Conservation (phyloP, 495 filamentous ascomycete species). For the Clohesyomyces aquaticus region DNA sequence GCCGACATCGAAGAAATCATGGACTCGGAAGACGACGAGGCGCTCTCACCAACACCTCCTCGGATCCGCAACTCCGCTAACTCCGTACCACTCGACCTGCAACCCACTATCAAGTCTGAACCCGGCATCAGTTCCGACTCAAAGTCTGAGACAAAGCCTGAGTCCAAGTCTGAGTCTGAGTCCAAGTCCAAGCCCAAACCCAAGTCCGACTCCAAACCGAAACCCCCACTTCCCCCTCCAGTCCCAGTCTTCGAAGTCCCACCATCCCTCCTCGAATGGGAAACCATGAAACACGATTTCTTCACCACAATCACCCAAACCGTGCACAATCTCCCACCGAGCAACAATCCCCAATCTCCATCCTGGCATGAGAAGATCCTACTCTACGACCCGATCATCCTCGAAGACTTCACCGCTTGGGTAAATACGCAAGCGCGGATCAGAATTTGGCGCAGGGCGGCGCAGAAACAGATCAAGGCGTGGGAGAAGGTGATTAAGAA, state of each 20-base stretch:
- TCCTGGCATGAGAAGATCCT: constrained; percentile 91
- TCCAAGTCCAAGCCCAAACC: too few relatives aligned
- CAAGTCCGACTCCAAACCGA: too few relatives aligned
- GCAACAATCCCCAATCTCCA: constrained; percentile 54
- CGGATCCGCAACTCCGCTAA: constrained; percentile 13
- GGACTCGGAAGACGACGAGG: constrained; percentile 43
- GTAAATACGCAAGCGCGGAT: constrained; percentile 65
- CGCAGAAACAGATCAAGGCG: constrained; percentile 30
- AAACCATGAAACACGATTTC: constrained; percentile 42
- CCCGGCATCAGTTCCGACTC: too few relatives aligned
- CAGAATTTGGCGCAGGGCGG: constrained; percentile 23
- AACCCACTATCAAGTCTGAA: neutral
- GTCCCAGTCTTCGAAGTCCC: constrained; percentile 9
- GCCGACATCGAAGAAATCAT: constrained; percentile 48
- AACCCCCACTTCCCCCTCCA: neutral
- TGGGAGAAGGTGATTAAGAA: constrained; percentile 14
- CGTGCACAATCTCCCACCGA: constrained; percentile 57
- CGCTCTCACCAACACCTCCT: constrained; percentile 44
- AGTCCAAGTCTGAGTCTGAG: too few relatives aligned
- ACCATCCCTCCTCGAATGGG: constrained; percentile 28
- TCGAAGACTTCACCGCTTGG: constrained; percentile 86
- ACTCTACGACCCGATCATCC: constrained; percentile 86
- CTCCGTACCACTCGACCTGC: constrained; percentile 4
- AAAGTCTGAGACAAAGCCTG: too few relatives aligned
- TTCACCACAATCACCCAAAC: constrained; percentile 68